phyloP scores from a whole-genome alignment of 2,329 filamentous ascomycete species.

The Fusarium pseudoanthophilum region DNA sequence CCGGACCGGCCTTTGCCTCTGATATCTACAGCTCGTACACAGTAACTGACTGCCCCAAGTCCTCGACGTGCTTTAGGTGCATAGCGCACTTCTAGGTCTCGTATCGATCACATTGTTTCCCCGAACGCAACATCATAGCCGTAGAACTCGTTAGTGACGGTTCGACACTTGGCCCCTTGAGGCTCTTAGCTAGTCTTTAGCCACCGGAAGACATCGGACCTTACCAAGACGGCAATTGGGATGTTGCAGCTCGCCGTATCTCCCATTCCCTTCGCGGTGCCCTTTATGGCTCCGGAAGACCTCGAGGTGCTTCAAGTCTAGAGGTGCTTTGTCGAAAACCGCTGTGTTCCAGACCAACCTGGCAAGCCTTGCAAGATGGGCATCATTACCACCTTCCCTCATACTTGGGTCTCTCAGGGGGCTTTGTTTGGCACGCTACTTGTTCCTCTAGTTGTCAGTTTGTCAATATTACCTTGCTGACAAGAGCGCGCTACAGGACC shows the following conservation, averaged over 20 bases:
- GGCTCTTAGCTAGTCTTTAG: too few species aligned
- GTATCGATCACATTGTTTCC: rapidly evolving
- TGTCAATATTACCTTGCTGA: background rate
- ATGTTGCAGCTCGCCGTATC: rapidly evolving
- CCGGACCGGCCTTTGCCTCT: background rate
- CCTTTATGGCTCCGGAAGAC: rapidly evolving
- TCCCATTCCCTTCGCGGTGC: background rate
- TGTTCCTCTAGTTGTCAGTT: background rate
- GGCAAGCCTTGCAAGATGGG: background rate
- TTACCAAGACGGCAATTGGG: background rate
- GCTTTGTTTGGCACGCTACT: rapidly evolving
- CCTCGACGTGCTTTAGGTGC: background rate
- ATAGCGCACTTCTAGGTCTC: rapidly evolving
- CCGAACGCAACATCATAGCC: background rate
- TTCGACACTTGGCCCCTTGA: background rate
- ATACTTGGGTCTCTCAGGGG: rapidly evolving
- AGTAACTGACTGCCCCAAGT: background rate
- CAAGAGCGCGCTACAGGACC: background rate
- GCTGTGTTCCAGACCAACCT: background rate
- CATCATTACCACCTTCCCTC: too few species aligned
- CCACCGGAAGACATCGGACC: background rate
- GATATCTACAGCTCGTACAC: background rate
- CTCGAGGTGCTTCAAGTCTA: background rate
- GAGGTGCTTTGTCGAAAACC: background rate
- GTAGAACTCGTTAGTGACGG: background rate